phyloP scores from a whole-genome alignment of 2,329 filamentous ascomycete species.

The Neofusicoccum umdonicola region DNA sequence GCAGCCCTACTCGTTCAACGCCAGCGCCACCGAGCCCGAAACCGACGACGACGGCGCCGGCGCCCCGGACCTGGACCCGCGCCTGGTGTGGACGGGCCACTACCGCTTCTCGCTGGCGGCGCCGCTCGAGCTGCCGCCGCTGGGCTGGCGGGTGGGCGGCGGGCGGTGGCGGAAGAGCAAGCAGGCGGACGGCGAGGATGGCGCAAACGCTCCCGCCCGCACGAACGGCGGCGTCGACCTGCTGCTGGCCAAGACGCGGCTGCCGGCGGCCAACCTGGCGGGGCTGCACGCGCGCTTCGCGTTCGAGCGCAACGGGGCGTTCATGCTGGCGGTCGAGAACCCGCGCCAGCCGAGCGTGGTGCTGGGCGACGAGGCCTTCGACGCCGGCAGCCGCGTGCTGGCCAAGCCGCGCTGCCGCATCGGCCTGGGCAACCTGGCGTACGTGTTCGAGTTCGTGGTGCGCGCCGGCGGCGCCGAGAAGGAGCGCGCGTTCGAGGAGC shows the following conservation, averaged over 20 bases:
- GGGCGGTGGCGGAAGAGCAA: neutral
- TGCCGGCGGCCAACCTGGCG: neutral
- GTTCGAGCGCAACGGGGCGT: conserved; percentile 1
- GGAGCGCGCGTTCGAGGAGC: neutral
- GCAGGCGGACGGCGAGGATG: no score
- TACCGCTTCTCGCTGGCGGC: conserved; percentile 2
- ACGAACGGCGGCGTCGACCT: neutral
- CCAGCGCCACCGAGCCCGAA: conserved; percentile 4
- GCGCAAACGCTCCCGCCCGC: no score
- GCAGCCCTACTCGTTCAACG: neutral
- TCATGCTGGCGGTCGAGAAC: conserved; percentile 2
- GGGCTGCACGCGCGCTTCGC: neutral
- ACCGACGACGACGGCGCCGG: neutral
- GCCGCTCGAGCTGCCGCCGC: neutral
- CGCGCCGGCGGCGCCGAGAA: neutral
- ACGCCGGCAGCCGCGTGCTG: neutral
- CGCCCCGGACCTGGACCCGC: neutral
- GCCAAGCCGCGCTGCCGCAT: neutral
- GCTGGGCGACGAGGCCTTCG: neutral
- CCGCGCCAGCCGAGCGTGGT: neutral
- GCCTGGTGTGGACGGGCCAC: conserved; percentile 4
- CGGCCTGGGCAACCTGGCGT: neutral
- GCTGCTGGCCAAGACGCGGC: neutral
- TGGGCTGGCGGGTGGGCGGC: neutral
- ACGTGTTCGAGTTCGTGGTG: conserved; percentile 7